Percentiles rank a stretch among this genome's conserved stretches.
phyloP scores from a whole-genome alignment of 2,329 filamentous ascomycete genomes.

The Ilyonectria mors-panacis region DNA sequence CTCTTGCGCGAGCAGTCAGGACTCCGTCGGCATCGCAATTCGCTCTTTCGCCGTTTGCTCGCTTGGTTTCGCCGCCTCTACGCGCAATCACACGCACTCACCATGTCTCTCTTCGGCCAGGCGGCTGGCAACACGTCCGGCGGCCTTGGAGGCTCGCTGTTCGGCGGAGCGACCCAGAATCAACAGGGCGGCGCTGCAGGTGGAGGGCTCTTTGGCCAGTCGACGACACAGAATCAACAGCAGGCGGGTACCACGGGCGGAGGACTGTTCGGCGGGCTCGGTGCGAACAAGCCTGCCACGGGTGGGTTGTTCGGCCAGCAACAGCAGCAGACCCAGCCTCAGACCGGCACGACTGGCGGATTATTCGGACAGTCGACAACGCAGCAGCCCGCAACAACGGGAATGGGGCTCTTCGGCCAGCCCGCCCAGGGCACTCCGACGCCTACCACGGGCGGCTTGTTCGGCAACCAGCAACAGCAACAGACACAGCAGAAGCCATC shows the following conservation, averaged over 20 bases:
- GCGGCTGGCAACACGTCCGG: slow-evolving; percentile 42
- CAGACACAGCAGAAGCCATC: slow-evolving; percentile 50
- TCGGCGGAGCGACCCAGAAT: slow-evolving; percentile 34
- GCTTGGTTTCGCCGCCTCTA: slow-evolving; percentile 7
- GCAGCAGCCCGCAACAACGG: slow-evolving; percentile 37
- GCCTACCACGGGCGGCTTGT: slow-evolving; percentile 39
- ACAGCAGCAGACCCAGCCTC: slow-evolving; percentile 41
- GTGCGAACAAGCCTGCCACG: slow-evolving; percentile 44
- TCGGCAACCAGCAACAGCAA: slow-evolving; percentile 41
- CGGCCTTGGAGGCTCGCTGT: slow-evolving; percentile 39
- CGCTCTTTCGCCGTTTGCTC: slow-evolving; percentile 16
- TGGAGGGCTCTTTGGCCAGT: slow-evolving; percentile 37
- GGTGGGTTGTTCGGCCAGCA: slow-evolving; percentile 45
- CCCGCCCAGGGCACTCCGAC: slow-evolving; percentile 37
- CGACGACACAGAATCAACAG: slow-evolving; percentile 37
- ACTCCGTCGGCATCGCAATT: slow-evolving; percentile 27
- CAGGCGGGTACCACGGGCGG: slow-evolving; percentile 42
- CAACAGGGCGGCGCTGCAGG: slow-evolving; percentile 14
- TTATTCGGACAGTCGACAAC: slow-evolving; percentile 48
- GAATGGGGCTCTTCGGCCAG: slow-evolving; percentile 51
- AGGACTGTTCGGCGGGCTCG: slow-evolving; percentile 52
- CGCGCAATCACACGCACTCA: slow-evolving; percentile 27
- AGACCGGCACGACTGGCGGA: slow-evolving; percentile 31
- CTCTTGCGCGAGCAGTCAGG: slow-evolving; percentile 33
- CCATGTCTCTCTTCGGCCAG: slow-evolving; percentile 56